Evolutionary conservation across 805 yeast species (phyloP), one percentile per base, ranked within the genome.

Genomic region (Millerozyma acaciae): DNA sequence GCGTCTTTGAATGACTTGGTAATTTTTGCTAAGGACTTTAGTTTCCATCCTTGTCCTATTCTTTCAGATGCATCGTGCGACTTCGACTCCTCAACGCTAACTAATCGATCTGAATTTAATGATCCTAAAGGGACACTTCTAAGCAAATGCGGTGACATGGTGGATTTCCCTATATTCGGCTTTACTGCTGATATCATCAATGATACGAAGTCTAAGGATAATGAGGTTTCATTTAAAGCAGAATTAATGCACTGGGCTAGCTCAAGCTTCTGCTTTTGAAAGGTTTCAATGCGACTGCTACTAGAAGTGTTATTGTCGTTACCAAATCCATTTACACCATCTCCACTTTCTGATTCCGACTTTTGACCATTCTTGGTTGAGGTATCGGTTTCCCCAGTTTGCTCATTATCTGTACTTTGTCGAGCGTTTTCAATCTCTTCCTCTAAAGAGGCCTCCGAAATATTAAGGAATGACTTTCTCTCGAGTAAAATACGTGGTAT

Each of bases 211-310:
- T 90, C 98, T 37, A 89, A 63, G 1, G 95, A 80, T 23, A 93
- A 58, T 0, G 96, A 88, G 0, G 95, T 79, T 51, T 93, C 97
- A 53, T 90, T 93, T 45, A 85, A 65, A 2, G 97, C 95, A 0
- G 76, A 56, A 34, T 75, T 71, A 19, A 84, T 66, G 26, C 68
- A 63, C 12, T 62, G 65, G 10, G 79, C 45, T 26, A 81, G 67
- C 37, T 77, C 76, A n/a, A 60, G 51, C 48, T 78, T 78, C 12
- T 74, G 67, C 27, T 62, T 64, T 30, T 62, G 56, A 45, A 79
- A 78, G 7, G 62, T 61, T 28, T 65, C 72, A 12, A 43, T 47
- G 6, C 64, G 51, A 18, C 38, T 47, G 17, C 39, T 47, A 7
- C 26, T 33, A 18, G 38, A 50, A 22, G 25, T 32, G 12, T 39